phyloP scores from a whole-genome alignment of 257 asterid genomes.

The Petunia secreta region DNA sequence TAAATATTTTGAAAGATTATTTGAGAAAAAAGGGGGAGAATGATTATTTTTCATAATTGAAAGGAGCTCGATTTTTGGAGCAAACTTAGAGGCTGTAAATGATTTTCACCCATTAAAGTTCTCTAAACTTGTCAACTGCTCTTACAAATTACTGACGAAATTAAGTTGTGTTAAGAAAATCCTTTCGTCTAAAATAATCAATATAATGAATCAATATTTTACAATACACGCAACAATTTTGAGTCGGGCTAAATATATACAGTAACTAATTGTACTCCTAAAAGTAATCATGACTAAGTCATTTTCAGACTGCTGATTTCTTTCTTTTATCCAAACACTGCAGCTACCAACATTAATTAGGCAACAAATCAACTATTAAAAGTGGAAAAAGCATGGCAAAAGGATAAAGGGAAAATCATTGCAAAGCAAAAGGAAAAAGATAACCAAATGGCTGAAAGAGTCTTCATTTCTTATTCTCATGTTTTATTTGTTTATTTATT shows the following conservation, averaged over 20 bases:
- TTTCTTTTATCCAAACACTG: too few species aligned
- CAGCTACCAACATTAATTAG: neutral
- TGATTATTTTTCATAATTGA: too few species aligned
- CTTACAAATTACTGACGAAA: neutral
- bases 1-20: too few species aligned
- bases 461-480: neutral
- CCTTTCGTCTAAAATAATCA: too few species aligned
- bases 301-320: neutral
- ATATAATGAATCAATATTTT: neutral
- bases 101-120: too few species aligned
- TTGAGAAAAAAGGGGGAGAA: too few species aligned
- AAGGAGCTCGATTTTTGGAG: too few species aligned
- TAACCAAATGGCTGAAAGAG: conserved; percentile 15
- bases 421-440: neutral
- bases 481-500: neutral
- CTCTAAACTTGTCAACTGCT: neutral
- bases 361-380: neutral
- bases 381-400: neutral
- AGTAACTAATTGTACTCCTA: neutral
- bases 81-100: too few species aligned
- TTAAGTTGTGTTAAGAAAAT: neutral
- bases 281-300: neutral
- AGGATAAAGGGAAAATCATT: neutral
- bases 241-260: too few species aligned
- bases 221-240: neutral